Percentiles rank a stretch among this genome's conserved stretches.
phyloP scores from a whole-genome alignment of 495 filamentous ascomycete genomes.

The Penicillium silybi region DNA sequence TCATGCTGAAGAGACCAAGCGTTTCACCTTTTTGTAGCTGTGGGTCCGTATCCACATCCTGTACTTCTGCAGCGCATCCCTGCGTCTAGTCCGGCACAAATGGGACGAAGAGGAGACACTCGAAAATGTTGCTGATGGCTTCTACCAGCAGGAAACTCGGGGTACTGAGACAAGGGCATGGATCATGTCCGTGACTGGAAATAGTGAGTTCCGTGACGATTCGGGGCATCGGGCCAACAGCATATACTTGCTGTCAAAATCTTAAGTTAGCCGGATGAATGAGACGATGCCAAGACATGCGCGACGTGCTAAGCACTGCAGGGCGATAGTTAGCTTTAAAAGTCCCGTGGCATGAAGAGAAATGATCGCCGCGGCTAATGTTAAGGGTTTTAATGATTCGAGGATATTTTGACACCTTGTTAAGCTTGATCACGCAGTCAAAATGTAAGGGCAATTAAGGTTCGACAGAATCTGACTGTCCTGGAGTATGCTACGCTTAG shows the following conservation, averaged over 20 bases:
- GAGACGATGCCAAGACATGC: slow-evolving; percentile 10
- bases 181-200: background rate
- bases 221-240: slow-evolving; percentile 9
- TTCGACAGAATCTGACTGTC: no score
- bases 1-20: background rate
- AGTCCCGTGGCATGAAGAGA: slow-evolving; percentile 18
- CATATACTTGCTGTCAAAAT: background rate
- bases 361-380: slow-evolving; percentile 15
- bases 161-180: background rate
- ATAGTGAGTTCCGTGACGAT: background rate
- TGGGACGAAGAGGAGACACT: background rate
- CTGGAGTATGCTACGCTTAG: no score
- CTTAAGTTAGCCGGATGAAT: background rate
- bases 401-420: background rate
- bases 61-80: background rate
- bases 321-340: background rate
- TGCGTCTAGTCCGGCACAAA: background rate
- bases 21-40: slow-evolving; percentile 6
- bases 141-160: no score
- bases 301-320: slow-evolving; percentile 14
- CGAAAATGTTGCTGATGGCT: no score
- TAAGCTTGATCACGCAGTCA: background rate
- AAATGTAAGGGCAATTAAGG: background rate
- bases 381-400: background rate
- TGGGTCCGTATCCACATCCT: slow-evolving; percentile 1